Evolutionary conservation across 805 yeast species (phyloP).

Genomic region (Ogataea chonburiensis): DNA sequence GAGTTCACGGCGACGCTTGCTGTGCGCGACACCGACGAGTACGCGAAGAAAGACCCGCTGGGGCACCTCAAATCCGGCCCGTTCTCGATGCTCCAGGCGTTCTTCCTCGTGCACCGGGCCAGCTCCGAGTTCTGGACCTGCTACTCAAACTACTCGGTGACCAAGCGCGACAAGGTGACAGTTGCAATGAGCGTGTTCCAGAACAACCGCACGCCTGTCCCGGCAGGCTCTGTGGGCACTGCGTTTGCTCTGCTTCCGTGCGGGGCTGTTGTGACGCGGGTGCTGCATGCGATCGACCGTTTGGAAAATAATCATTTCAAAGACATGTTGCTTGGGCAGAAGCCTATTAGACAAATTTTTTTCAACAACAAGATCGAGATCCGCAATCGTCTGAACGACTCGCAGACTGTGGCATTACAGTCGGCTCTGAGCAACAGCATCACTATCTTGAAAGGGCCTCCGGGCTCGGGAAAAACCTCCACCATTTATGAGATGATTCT

Average conservation of each 20-base stretch:
- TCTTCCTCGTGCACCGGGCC: constrained; percentile 42
- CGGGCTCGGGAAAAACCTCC: constrained; percentile 81
- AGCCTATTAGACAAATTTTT: constrained; percentile 37
- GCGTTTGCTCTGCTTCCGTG: constrained; percentile 51
- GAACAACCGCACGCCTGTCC: constrained; percentile 48
- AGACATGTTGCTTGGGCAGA: constrained; percentile 30
- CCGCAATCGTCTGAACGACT: constrained; percentile 57
- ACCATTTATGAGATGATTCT: constrained; percentile 79
- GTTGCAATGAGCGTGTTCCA: constrained; percentile 51
- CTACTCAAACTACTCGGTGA: constrained; percentile 38
- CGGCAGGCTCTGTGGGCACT: constrained; percentile 26
- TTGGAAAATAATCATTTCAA: constrained; percentile 53
- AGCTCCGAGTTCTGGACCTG: constrained; percentile 55
- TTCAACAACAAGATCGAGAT: constrained; percentile 54
- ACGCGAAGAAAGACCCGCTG: constrained; percentile 50
- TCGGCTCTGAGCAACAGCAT: constrained; percentile 63
- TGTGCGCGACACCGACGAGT: constrained; percentile 46
- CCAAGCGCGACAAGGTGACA: constrained; percentile 22
- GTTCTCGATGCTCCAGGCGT: constrained; percentile 55
- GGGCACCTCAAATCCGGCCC: constrained; percentile 56
- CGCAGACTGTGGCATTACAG: constrained; percentile 72
- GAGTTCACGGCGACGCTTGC: constrained; percentile 44
- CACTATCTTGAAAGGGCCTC: constrained; percentile 71
- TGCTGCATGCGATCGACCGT: constrained; percentile 63
- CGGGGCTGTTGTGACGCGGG: constrained; percentile 60